A percentile compares a stretch with the other conserved stretches of the same genome.
phyloP scores from a whole-genome alignment of 305 asterid species.

The Plantago lanceolata region DNA sequence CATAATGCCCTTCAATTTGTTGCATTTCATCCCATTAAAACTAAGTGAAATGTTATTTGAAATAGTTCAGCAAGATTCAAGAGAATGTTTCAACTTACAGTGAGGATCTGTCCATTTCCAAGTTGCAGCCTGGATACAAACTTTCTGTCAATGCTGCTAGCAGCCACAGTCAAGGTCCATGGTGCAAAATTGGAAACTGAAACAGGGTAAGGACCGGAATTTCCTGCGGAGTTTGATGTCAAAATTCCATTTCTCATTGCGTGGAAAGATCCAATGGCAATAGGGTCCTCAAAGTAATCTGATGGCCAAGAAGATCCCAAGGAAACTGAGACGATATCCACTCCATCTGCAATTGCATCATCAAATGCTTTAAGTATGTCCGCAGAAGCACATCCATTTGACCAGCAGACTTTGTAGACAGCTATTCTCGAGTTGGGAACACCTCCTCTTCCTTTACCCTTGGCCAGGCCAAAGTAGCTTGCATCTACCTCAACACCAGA shows the following conservation, averaged over 20 bases:
- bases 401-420: constrained; percentile 25
- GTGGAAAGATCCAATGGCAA: constrained; percentile 37
- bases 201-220: constrained; percentile 14
- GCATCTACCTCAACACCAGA: constrained; percentile 26
- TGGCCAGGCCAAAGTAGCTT: constrained; percentile 22
- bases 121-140: constrained; percentile 24
- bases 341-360: constrained; percentile 39
- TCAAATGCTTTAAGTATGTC: constrained; percentile 31
- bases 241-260: constrained; percentile 32
- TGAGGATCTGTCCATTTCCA: constrained; percentile 35
- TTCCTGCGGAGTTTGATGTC: constrained; percentile 28
- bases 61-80: constrained; percentile 1
- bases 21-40: background rate
- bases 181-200: constrained; percentile 24
- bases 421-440: constrained; percentile 32
- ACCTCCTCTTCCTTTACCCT: constrained; percentile 30
- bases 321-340: constrained; percentile 33
- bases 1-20: constrained; percentile 33
- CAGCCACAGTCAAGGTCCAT: constrained; percentile 33
- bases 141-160: constrained; percentile 28
- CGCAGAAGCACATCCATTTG: constrained; percentile 17
- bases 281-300: constrained; percentile 18
- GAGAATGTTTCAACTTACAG: constrained; percentile 29
- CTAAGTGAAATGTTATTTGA: background rate
- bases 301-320: constrained; percentile 17